Evolutionary conservation across 371 early-diverging fungal species (phyloP), one percentile per base, ranked within the genome.

Genomic region (Phascolomyces articulosus): DNA sequence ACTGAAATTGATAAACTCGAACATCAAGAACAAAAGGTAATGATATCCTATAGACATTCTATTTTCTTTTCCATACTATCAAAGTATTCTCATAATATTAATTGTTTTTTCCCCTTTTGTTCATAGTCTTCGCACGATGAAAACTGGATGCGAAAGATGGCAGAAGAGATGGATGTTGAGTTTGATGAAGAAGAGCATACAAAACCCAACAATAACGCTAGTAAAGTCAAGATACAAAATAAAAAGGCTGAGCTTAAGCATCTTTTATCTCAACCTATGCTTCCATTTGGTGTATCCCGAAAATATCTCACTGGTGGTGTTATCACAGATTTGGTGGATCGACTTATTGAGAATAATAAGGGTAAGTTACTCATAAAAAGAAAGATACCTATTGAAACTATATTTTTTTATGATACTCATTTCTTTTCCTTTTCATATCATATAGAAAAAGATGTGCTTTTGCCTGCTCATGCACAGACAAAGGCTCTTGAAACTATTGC

Each of bases 121-220:
- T 3, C 27, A 31, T 63, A 84, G 74, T 69, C 75, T 27, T 73
- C 79, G 15, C 87, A 88, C 72, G 91, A 94, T 63, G 82, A 85
- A 18, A 89, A 89, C 63, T 96, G 97, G 97, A 84, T 93, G 79
- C 78, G 86, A 62, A 92, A 93, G 64, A 90, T 89, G 58, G 97
- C 97, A 0, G 86, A 89, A 58, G 94, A 92, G 41, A 83, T 93
- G 81, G 97, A 93, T 55, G 86, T 96, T 47, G 90, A 90, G 54
- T 74, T 92, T 38, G 93, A 92, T 69, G 91, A 93, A 62, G 91
- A 92, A 28, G 71, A 79, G 38, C 54, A 82, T 27, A 67, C 66
- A 27, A 53, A 65, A 15, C 40, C 54, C 10, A 63, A 26, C 40
- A 62, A 60, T n/a, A 71, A 67, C 20, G 38, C 41, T 24, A 73